A percentile compares a stretch with the other conserved stretches of the same genome.
phyloP scores from a whole-genome alignment of 2,329 filamentous ascomycete genomes.

The Diaporthe citri region DNA sequence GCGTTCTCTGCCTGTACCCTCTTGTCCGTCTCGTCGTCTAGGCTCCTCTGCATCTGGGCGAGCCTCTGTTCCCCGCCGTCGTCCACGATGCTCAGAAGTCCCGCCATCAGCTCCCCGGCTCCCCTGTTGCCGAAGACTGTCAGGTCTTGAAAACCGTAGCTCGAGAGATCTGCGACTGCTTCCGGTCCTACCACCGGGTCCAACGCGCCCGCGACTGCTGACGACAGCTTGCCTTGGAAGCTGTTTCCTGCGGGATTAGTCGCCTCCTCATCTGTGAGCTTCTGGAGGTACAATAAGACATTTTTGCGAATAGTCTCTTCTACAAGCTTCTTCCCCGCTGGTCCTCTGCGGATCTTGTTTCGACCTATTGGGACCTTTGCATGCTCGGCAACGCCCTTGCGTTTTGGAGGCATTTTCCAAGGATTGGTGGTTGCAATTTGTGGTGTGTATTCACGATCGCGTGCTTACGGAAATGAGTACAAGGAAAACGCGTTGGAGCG shows the following conservation, averaged over 20 bases:
- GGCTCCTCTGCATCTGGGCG: not conserved
- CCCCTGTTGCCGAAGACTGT: not conserved
- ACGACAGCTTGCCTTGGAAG: not conserved
- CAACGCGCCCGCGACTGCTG: not conserved
- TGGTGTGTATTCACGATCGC: not conserved
- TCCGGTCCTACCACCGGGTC: not conserved
- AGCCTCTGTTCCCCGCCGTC: not conserved
- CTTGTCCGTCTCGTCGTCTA: not conserved
- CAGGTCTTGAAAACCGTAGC: not conserved
- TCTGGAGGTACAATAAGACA: not conserved
- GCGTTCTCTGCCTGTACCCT: not conserved
- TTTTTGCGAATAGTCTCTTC: not conserved
- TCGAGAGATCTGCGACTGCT: not conserved
- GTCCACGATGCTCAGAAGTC: not conserved
- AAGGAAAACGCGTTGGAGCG: not conserved
- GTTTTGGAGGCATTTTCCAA: not conserved
- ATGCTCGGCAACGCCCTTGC: not conserved
- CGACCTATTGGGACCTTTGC: not conserved
- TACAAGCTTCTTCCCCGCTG: not conserved
- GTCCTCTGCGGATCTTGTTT: not conserved
- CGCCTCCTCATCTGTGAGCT: not conserved
- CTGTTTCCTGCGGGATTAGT: fast-evolving
- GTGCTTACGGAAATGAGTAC: not conserved
- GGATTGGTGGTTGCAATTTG: not conserved
- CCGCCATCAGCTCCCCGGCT: not conserved